Percentiles rank a stretch among this genome's conserved stretches.
These are phyloP conservation scores for Pyrenochaeta sp. DNA, from an alignment of 2,329 filamentous ascomycete genomes.

Conservation along the genomic window DNA sequence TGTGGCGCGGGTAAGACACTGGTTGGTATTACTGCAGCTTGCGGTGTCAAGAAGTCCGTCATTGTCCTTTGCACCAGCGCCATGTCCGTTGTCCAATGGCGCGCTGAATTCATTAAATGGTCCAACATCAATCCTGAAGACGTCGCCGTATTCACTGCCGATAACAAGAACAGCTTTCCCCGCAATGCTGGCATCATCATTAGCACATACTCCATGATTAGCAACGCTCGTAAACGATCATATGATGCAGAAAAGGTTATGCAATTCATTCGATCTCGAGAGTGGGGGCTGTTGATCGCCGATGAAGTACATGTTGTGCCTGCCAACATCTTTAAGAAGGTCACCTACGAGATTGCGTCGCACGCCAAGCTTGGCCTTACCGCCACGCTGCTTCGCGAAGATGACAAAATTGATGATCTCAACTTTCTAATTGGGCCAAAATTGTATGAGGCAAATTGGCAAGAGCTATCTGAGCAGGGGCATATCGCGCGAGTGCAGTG, in stretches of 20 bases:
- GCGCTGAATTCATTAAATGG: slow-evolving; percentile 97
- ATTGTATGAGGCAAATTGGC: slow-evolving; percentile 98
- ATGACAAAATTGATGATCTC: slow-evolving; percentile 96
- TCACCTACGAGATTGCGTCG: slow-evolving; percentile 90
- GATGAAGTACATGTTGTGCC: slow-evolving; percentile 99
- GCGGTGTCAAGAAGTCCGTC: slow-evolving; percentile 95
- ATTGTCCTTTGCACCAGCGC: slow-evolving; percentile 96
- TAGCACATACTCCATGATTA: slow-evolving; percentile 99
- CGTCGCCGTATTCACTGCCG: slow-evolving; percentile 93
- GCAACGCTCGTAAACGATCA: slow-evolving; percentile 83
- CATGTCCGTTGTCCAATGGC: slow-evolving; percentile 98
- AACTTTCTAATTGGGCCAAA: slow-evolving; percentile 98
- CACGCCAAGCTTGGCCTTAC: slow-evolving; percentile 96
- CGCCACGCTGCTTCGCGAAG: slow-evolving; percentile 91
- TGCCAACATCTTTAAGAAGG: slow-evolving; percentile 93
- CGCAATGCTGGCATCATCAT: slow-evolving; percentile 95
- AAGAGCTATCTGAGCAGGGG: slow-evolving; percentile 95
- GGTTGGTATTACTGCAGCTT: slow-evolving; percentile 97
- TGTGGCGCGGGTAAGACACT: slow-evolving; percentile 97
- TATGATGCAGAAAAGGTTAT: slow-evolving; percentile 98
- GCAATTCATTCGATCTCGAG: slow-evolving; percentile 85
- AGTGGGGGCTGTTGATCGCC: slow-evolving; percentile 97
- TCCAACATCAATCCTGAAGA: slow-evolving; percentile 96
- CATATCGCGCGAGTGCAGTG: slow-evolving; percentile 98
- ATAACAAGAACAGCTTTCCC: slow-evolving; percentile 85